Base-by-base conservation (phyloP, 164 flowering plant genomes). In the Liquidambar formosana region DNA sequence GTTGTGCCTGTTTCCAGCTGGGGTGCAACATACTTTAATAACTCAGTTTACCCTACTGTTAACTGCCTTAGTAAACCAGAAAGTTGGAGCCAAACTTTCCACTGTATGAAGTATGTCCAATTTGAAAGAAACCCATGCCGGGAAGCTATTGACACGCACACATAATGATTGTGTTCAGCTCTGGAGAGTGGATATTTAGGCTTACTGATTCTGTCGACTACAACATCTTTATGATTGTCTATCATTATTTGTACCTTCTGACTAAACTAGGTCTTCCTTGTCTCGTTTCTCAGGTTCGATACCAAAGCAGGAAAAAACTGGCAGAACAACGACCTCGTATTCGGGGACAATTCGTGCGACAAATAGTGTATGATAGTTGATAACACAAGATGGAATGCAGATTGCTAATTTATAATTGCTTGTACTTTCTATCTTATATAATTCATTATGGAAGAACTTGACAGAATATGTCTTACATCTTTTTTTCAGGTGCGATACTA, bases 281-380 rank as follows among this genome's bases (percentile, higher is more conserved):
- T 52, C 38, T 51, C 23, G 22, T 48, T 71, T 70, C 26, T 62
- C 84, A 88, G 92, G 90, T 88, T 43, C 71, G 89, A 52, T 83
- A 82, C 64, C 82, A 84, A 27, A 82, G 86, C 76, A 80, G 92
- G 74, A 80, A 85, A 72, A 84, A 70, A 72, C 76, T 84, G n/a
- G 84, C 87, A 66, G 89, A 86, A 73, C 81, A 79, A 74, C 77
- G 88, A 58, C 89, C 85, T 66, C 82, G 87, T 48, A 57, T 83
- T 73, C 77, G 78, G 43, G 90, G 92, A 70, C 87, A 86, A 69
- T 86, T 85, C 75, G 87, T 85, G 61, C 74, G 84, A 23, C 83
- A 75, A 60, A 53, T 70, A 65, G 71, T 51, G 75, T 72, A 66
- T 64, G 85, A 68, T 19, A 65, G 54, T 22, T 64, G 85, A 68